Percentiles rank a stretch among this genome's conserved stretches.
Evolutionary conservation across 164 flowering plant genomes (phyloP).

Genomic region (Magnolia kwangsiensis): DNA sequence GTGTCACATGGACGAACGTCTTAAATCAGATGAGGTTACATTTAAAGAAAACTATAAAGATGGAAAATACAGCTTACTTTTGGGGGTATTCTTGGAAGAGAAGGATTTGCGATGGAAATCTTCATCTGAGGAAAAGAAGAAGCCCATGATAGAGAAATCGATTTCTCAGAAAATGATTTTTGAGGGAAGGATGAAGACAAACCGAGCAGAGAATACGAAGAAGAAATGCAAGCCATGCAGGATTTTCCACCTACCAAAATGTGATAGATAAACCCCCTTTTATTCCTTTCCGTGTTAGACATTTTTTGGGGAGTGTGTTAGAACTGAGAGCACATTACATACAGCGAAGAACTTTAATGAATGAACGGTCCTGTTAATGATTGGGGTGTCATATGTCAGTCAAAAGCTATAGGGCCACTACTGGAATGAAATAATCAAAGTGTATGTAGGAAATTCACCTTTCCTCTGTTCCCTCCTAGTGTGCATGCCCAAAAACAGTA

Average conservation of each 20-base stretch:
- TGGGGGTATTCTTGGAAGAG: not conserved
- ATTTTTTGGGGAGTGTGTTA: not conserved
- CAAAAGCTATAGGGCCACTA: no score
- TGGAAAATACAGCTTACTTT: not conserved
- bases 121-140: constrained; percentile 39
- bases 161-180: constrained; percentile 20
- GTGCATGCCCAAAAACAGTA: no score
- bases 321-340: no score
- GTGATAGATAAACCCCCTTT: no score
- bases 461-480: no score
- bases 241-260: not conserved
- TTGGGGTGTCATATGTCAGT: no score
- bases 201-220: constrained; percentile 8
- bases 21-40: not conserved
- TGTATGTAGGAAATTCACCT: no score
- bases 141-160: constrained; percentile 45
- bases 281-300: not conserved
- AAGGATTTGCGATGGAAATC: constrained; percentile 24
- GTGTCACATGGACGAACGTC: no score
- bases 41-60: not conserved
- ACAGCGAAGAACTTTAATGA: no score
- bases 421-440: no score
- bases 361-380: no score
- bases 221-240: constrained; percentile 16
- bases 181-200: constrained; percentile 16